These are phyloP conservation scores for Venturia aucupariae DNA, from an alignment of 2,329 filamentous ascomycete genomes.

Conservation along the genomic window DNA sequence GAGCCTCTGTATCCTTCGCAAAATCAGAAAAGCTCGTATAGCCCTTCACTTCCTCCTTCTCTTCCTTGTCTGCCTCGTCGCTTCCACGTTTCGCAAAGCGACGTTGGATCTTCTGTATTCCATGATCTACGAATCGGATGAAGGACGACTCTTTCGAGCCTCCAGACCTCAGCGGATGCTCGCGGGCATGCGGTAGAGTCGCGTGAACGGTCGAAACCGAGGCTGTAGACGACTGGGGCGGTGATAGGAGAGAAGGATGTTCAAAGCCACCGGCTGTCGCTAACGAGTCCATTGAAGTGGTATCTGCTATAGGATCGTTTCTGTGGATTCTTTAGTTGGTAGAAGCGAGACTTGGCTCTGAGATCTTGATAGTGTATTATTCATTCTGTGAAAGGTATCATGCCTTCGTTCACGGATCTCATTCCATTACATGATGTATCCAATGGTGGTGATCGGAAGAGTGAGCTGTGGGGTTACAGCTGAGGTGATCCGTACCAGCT, in stretches of 20 bases:
- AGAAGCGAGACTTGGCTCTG: background rate
- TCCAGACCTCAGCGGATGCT: conserved; percentile 44
- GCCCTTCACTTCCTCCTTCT: conserved; percentile 24
- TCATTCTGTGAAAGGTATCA: background rate
- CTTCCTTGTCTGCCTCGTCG: background rate
- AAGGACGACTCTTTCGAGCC: conserved; percentile 49
- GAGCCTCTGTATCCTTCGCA: conserved; percentile 60
- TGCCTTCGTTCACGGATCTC: background rate
- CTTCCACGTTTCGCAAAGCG: conserved; percentile 43
- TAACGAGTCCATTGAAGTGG: background rate
- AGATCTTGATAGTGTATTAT: too few relatives aligned
- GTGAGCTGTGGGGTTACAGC: background rate
- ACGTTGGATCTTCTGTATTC: conserved; percentile 41
- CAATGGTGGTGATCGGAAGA: background rate
- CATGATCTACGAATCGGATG: conserved; percentile 48
- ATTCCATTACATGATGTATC: too few relatives aligned
- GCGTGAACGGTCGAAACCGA: conserved; percentile 28
- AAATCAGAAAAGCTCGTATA: conserved; percentile 60
- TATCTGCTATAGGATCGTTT: background rate
- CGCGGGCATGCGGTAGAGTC: conserved; percentile 44
- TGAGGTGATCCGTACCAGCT: background rate
- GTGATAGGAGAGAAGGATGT: conserved; percentile 27
- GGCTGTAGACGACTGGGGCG: conserved; percentile 26
- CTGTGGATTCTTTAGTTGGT: too few relatives aligned
- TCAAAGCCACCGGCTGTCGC: conserved; percentile 13